These are phyloP conservation scores for Jamesozyma lodderae DNA, from an alignment of 805 yeast species.

Conservation along the genomic window DNA sequence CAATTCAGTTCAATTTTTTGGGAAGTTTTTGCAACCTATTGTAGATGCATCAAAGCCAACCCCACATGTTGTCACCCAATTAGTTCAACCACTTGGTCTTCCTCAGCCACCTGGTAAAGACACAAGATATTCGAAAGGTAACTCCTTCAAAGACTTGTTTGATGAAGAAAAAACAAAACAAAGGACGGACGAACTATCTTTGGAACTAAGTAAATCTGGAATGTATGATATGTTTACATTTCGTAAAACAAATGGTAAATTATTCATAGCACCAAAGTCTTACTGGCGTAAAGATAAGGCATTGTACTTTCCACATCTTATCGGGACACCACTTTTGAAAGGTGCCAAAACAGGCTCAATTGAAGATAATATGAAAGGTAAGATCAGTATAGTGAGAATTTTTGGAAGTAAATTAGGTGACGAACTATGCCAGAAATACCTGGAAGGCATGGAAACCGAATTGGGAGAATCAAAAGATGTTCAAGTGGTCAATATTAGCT, in stretches of 20 bases:
- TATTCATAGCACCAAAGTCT: conserved; percentile 75
- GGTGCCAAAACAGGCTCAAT: conserved; percentile 23
- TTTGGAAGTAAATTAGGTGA: conserved; percentile 48
- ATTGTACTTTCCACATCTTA: conserved; percentile 72
- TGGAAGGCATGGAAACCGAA: conserved; percentile 2
- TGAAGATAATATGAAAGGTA: conserved; percentile 25
- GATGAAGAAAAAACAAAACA: conserved; percentile 40
- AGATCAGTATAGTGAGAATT: conserved; percentile 24
- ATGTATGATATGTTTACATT: conserved; percentile 55
- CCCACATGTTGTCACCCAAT: conserved; percentile 27
- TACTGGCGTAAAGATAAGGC: conserved; percentile 67
- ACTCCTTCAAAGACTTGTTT: conserved; percentile 38
- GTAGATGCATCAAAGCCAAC: conserved; percentile 31
- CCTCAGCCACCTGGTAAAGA: conserved; percentile 28
- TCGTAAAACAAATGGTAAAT: conserved; percentile 72
- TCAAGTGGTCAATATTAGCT: conserved; percentile 67
- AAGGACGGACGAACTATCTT: conserved; percentile 46
- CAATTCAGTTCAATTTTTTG: conserved; percentile 13
- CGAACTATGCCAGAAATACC: conserved; percentile 43
- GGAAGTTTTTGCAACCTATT: conserved; percentile 29
- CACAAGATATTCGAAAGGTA: conserved; percentile 32
- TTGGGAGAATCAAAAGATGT: conserved; percentile 20
- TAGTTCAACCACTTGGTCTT: conserved; percentile 43
- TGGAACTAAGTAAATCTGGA: conserved; percentile 60
- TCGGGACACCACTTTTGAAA: conserved; percentile 41